Evolutionary conservation across 345 rosid genomes (phyloP), one percentile per base, ranked within the genome.

Genomic region (Alliaria petiolata): DNA sequence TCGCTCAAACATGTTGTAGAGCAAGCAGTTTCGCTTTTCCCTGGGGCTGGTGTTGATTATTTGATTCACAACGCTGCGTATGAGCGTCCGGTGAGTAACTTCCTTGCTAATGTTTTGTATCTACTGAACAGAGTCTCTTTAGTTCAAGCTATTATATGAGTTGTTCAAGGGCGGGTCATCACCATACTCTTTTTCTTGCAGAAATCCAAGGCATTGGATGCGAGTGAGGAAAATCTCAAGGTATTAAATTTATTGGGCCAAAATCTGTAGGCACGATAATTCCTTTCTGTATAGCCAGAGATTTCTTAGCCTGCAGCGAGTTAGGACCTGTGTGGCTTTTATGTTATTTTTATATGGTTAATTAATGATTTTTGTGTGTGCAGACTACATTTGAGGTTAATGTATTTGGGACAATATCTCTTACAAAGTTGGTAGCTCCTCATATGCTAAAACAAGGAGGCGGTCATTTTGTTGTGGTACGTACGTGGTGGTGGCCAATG

Each of bases 401-500:
- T 77, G 98, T 91, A 62, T 62, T 91, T 50, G 98, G 98, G 67
- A 86, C 98, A 22, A 80, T 93, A 80, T 82, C 92, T 76, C 89
- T 93, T 39, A 93, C 96, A 67, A 85, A 85, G 77, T 83, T 90
- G 54, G 71, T 93, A 83, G 81, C 86, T 77, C 88, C 95, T 49
- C 83, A 58, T 55, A 93, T 90, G 98, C 80, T 91, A 79, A 83
- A 67, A 76, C 89, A 87, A 47, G 96, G 95, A 55, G 77, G 85
- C 30, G 96, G 98, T 69, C 97, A 91, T 70, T 93, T 93, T 83
- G 91, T 93, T 71, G 96, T 93, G 98, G 98, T 93, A 89, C 4
- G 92, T 84, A 57, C 65, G 1, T 35, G 26, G 75, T 73, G 28
- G 28, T 22, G 43, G 16, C 47, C 47, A 46, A 79, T 81, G 85